phyloP scores from a whole-genome alignment of 2,329 filamentous ascomycete genomes.

The Capronia americana region DNA sequence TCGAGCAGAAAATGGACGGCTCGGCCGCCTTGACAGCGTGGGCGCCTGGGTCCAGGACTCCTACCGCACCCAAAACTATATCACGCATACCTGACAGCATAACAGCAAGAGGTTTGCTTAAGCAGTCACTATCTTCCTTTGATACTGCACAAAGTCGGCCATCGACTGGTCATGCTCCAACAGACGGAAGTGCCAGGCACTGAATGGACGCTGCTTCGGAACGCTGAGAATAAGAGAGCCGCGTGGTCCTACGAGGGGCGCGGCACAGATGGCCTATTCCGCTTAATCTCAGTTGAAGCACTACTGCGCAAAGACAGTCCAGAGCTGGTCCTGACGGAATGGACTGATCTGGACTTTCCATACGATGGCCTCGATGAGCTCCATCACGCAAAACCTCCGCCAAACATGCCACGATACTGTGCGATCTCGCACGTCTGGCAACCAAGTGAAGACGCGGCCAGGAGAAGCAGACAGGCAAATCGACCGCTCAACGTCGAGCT shows the following conservation, averaged over 20 bases:
- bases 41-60: background rate
- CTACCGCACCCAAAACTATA: background rate
- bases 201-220: background rate
- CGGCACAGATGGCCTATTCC: background rate
- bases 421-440: conserved; percentile 12
- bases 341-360: background rate
- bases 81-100: background rate
- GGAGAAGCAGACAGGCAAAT: background rate
- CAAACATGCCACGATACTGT: conserved; percentile 4
- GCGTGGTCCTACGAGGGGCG: background rate
- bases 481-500: background rate
- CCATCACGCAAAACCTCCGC: background rate
- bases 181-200: background rate
- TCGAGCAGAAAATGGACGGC: background rate
- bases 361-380: background rate
- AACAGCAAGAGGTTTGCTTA: background rate
- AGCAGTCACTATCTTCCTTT: background rate
- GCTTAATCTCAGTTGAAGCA: background rate
- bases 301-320: background rate
- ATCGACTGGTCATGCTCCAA: background rate
- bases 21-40: background rate
- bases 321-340: background rate
- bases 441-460: conserved; percentile 1
- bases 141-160: background rate
- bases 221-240: background rate